These are phyloP conservation scores for Mimosa pudica DNA, from an alignment of 306 rosid species.

Conservation along the genomic window DNA sequence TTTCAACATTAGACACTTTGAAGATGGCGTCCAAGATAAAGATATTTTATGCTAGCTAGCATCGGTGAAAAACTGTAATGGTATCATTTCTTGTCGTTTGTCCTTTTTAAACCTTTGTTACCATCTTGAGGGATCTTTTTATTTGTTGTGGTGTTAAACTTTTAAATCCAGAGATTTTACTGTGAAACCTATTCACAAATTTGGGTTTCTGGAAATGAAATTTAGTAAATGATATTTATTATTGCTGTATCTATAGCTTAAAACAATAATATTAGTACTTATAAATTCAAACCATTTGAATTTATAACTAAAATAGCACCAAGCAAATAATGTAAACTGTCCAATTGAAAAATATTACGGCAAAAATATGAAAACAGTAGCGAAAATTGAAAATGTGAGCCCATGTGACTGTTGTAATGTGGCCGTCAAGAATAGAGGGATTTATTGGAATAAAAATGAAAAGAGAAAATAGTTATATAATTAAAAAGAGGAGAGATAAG, in stretches of 20 bases:
- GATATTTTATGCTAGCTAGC: not conserved
- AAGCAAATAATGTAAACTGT: too few relatives aligned
- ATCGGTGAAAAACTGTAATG: not conserved
- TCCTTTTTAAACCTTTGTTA: not conserved
- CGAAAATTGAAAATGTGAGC: not conserved
- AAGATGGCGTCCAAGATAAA: not conserved
- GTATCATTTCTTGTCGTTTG: not conserved
- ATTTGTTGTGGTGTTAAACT: not conserved
- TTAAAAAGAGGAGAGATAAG: not conserved
- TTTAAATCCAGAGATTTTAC: not conserved
- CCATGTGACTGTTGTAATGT: conserved; percentile 16
- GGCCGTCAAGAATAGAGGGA: not conserved
- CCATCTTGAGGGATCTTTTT: conserved; percentile 3
- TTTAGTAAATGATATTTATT: too few relatives aligned
- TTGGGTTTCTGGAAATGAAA: not conserved
- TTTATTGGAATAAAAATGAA: not conserved
- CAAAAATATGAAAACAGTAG: too few relatives aligned
- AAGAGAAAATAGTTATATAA: not conserved
- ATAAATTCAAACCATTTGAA: too few relatives aligned
- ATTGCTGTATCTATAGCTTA: too few relatives aligned
- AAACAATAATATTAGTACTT: too few relatives aligned
- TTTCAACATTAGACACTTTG: not conserved
- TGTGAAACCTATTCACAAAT: not conserved
- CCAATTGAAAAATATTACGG: too few relatives aligned
- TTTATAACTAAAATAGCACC: too few relatives aligned